Percentiles rank a stretch among this genome's conserved stretches.
phyloP scores from a whole-genome alignment of 2,329 filamentous ascomycete genomes.

The Talaromyces atroroseus region DNA sequence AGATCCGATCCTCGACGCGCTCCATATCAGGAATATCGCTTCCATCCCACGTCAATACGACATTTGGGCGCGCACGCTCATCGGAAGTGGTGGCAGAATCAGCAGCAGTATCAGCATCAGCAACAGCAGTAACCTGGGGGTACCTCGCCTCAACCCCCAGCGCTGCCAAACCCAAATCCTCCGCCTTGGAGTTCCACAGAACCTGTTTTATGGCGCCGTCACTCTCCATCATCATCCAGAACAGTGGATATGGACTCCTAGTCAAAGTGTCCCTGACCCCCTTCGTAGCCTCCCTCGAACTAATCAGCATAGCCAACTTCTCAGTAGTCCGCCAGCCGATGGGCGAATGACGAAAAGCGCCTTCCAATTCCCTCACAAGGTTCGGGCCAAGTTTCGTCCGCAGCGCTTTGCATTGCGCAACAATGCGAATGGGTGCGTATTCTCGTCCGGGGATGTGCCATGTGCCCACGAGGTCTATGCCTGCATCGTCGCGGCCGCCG shows the following conservation, averaged over 20 bases:
- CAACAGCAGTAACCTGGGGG: slow-evolving; percentile 7
- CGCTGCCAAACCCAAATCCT: slow-evolving; percentile 33
- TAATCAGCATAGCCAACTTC: slow-evolving; percentile 66
- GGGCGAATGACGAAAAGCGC: slow-evolving; percentile 69
- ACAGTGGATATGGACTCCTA: slow-evolving; percentile 64
- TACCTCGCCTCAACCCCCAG: slow-evolving; percentile 36
- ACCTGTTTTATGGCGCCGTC: slow-evolving; percentile 36
- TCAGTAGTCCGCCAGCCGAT: slow-evolving; percentile 61
- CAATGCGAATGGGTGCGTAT: slow-evolving; percentile 29
- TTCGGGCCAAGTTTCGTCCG: slow-evolving; percentile 40
- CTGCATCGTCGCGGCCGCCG: slow-evolving; percentile 42
- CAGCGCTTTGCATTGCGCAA: slow-evolving; percentile 45
- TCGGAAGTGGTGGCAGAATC: not conserved
- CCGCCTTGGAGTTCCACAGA: slow-evolving; percentile 41
- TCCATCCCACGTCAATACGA: slow-evolving; percentile 34
- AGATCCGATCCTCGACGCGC: slow-evolving; percentile 24
- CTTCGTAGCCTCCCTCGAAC: slow-evolving; percentile 65
- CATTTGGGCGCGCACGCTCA: slow-evolving; percentile 19
- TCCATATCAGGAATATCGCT: slow-evolving; percentile 30
- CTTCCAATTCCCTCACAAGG: slow-evolving; percentile 47
- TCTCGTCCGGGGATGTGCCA: slow-evolving; percentile 39
- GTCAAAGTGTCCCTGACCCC: slow-evolving; percentile 70
- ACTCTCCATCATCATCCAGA: slow-evolving; percentile 48
- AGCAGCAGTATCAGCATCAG: too few relatives aligned
- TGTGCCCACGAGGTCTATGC: slow-evolving; percentile 43